A percentile compares a stretch with the other conserved stretches of the same genome.
Conservation (phyloP, 176 grass and related monocot species). For the Aegilops sharonensis region DNA sequence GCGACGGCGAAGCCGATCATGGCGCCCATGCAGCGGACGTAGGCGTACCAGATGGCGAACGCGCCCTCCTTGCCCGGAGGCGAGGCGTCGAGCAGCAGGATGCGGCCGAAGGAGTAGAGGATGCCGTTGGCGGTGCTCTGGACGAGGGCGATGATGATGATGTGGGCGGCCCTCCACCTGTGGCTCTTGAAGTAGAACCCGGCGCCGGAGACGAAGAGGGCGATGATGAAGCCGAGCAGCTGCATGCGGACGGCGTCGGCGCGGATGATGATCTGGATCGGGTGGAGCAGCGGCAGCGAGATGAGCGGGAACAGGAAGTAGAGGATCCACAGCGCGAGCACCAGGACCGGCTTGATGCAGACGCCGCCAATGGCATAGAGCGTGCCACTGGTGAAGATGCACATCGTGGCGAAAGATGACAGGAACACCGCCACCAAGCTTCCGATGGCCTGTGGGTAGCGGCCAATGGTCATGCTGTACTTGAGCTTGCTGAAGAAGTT, state of each 20-base stretch:
- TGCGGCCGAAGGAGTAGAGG: conserved; percentile 61
- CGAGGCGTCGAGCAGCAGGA: conserved; percentile 69
- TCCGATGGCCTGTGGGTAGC: conserved; percentile 78
- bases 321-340: conserved; percentile 72
- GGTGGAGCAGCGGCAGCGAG: conserved; percentile 67
- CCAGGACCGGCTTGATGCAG: conserved; percentile 72
- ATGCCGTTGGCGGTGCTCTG: conserved; percentile 80
- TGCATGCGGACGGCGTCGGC: conserved; percentile 89
- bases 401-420: conserved; percentile 83
- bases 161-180: conserved; percentile 62
- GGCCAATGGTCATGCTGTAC: conserved; percentile 51
- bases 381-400: conserved; percentile 76
- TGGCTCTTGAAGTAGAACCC: conserved; percentile 82
- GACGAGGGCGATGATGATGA: conserved; percentile 64
- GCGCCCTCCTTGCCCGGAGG: conserved; percentile 88
- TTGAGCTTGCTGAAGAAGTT: conserved; percentile 50
- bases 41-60: conserved; percentile 63
- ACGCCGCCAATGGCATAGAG: conserved; percentile 77
- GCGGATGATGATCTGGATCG: conserved; percentile 67
- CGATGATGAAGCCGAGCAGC: conserved; percentile 82
- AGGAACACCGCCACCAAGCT: conserved; percentile 72
- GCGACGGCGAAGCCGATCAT: conserved; percentile 71
- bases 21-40: conserved; percentile 42
- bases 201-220: conserved; percentile 67
- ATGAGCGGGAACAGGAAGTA: conserved; percentile 82